Evolutionary conservation across 305 asterid genomes (phyloP), one percentile per base, ranked within the genome.

Genomic region (Fraxinus paxiana): DNA sequence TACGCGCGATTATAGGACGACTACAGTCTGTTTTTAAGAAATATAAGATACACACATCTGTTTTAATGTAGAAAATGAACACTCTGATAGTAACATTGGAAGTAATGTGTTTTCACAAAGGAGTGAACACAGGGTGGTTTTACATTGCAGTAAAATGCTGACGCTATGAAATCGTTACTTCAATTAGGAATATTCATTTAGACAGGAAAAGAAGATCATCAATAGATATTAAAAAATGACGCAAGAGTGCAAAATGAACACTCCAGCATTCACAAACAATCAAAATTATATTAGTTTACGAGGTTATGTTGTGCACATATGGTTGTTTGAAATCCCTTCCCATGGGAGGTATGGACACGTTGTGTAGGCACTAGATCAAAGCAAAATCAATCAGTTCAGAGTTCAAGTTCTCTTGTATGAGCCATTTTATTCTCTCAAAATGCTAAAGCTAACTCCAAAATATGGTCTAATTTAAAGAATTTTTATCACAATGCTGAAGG

Each of bases 381-480:
- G 73, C 54, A 70, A 56, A 77, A 67, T 33, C 56, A 17, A 71
- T 41, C 65, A 38, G 46, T 78, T 83, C 76, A 61, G 59, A 51
- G 54, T 43, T 7, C 51, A 1, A 17, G 35, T 67, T 51, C 41
- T 46, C 77, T 43, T 4, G 74, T 10, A 30, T 38, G 28, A 48
- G 31, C 72, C 71, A 10, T 41, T 75, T 38, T 38, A 33, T 30
- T 20, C 38, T 20, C 38, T 67, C 82, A 76, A 71, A 28, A 34
- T 3, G 63, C 8, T 67, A 12, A 28, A 67, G 73, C 38, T 3
- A 30, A 67, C 73, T 28, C 38, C 38, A 26, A 67, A 67, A 26
- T 67, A 28, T 67, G 0, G 73, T 26, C 17, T 43, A 43, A 43
- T 43, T 43, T 48, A 15, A 15, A 48, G 61, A 46, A 13, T 46